These are phyloP conservation scores for Lagenidium sp. DNA, from an alignment of 352 stramenopile species.

Conservation along the genomic window DNA sequence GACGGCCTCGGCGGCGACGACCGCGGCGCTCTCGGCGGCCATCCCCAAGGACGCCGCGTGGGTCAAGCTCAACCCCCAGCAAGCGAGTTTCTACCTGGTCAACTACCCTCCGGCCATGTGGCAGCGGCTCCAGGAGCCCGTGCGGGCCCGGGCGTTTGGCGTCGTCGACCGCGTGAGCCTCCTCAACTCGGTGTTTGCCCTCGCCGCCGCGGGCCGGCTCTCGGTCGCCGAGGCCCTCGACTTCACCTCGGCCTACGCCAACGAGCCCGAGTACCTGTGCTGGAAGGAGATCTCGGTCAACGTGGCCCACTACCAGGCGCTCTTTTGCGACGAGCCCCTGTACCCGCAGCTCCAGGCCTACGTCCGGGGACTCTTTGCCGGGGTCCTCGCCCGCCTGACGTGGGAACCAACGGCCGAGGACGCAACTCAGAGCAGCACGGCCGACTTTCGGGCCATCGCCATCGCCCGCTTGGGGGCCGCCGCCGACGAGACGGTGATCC, in stretches of 20 bases:
- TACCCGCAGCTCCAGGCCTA: conserved; percentile 45
- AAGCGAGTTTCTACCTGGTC: conserved; percentile 93
- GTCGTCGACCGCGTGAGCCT: conserved; percentile 89
- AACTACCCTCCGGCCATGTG: conserved; percentile 88
- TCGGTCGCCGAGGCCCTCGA: conserved; percentile 41
- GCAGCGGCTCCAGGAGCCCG: conserved; percentile 55
- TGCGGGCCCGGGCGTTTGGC: conserved; percentile 37
- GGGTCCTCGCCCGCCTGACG: conserved; percentile 42
- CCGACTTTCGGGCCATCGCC: conserved; percentile 52
- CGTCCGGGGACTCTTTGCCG: conserved; percentile 37
- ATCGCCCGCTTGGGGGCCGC: conserved; percentile 43
- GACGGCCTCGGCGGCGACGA: conserved; percentile 77
- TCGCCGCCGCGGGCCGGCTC: conserved; percentile 60
- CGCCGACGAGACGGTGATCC: conserved; percentile 36
- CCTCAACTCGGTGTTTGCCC: conserved; percentile 88
- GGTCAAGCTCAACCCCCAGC: conserved; percentile 95
- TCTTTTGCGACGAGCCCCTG: conserved; percentile 47
- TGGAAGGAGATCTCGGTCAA: conserved; percentile 65
- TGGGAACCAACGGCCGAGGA: conserved; percentile 29
- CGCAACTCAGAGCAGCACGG: conserved; percentile 11
- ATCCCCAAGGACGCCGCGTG: conserved; percentile 47
- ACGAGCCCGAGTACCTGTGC: conserved; percentile 46
- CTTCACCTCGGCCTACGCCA: conserved; percentile 43
- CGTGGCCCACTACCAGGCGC: conserved; percentile 32
- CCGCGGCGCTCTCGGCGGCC: conserved; percentile 58